Conservation (phyloP, 305 asterid genomes). For the Solanum chacoense region DNA sequence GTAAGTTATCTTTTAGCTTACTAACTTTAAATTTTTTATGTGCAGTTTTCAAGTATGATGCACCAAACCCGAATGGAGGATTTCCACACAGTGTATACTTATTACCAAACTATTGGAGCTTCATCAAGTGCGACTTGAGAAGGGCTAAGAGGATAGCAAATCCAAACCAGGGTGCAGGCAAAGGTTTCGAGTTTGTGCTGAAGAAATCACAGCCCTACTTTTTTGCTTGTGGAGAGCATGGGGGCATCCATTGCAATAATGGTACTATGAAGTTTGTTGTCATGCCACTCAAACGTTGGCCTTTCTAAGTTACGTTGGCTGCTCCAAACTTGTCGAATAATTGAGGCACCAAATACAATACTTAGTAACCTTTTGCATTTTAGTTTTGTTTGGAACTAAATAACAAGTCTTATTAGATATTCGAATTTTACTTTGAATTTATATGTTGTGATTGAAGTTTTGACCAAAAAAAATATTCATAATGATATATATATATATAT, state of each 20-base stretch:
- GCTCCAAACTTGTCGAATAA: not conserved
- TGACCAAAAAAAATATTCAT: not conserved
- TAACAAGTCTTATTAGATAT: not conserved
- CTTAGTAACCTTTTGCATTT: not conserved
- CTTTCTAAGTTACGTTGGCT: not conserved
- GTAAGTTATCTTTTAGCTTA: too few species aligned
- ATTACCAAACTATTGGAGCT: slow-evolving; percentile 43
- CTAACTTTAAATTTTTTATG: not conserved
- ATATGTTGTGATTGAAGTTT: not conserved
- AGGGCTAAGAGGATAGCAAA: slow-evolving; percentile 40
- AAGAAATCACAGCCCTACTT: slow-evolving; percentile 47
- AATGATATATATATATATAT: not conserved
- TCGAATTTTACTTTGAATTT: not conserved
- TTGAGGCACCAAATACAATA: not conserved
- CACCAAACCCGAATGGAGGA: slow-evolving; percentile 36
- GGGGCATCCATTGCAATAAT: slow-evolving; percentile 43
- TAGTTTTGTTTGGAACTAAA: not conserved
- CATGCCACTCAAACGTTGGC: slow-evolving; percentile 41
- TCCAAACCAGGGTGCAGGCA: slow-evolving; percentile 28
- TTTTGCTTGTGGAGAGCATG: slow-evolving; percentile 56
- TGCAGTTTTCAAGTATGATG: slow-evolving; percentile 57
- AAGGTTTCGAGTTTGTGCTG: slow-evolving; percentile 51
- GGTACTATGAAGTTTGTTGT: slow-evolving; percentile 58
- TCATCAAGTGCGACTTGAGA: slow-evolving; percentile 39
- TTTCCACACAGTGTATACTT: slow-evolving; percentile 51